phyloP scores from a whole-genome alignment of 129 eudicot genomes.

The Flaveria sonorensis region DNA sequence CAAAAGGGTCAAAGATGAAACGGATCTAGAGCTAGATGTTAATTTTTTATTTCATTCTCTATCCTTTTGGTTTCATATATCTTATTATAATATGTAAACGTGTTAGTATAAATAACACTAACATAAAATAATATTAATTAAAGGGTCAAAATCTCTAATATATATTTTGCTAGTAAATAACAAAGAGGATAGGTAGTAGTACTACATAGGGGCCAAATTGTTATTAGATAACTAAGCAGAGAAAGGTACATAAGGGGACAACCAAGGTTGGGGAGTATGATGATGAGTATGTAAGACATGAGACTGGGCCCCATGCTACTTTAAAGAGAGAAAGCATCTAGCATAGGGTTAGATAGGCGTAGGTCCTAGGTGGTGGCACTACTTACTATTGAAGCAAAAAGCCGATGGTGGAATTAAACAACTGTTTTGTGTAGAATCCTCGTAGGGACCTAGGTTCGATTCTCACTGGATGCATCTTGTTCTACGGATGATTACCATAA shows the following conservation, averaged over 20 bases:
- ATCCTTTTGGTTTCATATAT: background rate
- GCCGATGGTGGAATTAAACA: constrained; percentile 41
- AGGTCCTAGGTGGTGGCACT: constrained; percentile 46
- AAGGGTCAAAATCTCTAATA: background rate
- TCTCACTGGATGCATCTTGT: too few relatives aligned
- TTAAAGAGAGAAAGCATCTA: constrained; percentile 45
- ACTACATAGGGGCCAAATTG: constrained; percentile 32
- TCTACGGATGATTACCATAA: too few relatives aligned
- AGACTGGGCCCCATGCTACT: constrained; percentile 39
- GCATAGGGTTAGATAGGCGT: constrained; percentile 38
- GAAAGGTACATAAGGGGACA: constrained; percentile 41
- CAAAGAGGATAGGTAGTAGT: background rate
- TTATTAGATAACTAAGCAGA: constrained; percentile 23
- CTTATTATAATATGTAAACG: background rate
- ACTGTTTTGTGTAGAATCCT: constrained; percentile 31
- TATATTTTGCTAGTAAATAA: background rate
- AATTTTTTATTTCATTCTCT: background rate
- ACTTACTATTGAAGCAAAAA: constrained; percentile 41
- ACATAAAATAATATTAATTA: background rate
- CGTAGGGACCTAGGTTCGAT: background rate
- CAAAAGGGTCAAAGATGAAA: constrained; percentile 23
- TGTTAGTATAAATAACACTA: background rate
- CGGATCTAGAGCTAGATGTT: background rate
- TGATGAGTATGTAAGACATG: constrained; percentile 40
- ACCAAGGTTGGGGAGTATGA: constrained; percentile 41